Conservation (phyloP, 768 basidiomycete genomes). For the Kwoniella heveanensis region DNA sequence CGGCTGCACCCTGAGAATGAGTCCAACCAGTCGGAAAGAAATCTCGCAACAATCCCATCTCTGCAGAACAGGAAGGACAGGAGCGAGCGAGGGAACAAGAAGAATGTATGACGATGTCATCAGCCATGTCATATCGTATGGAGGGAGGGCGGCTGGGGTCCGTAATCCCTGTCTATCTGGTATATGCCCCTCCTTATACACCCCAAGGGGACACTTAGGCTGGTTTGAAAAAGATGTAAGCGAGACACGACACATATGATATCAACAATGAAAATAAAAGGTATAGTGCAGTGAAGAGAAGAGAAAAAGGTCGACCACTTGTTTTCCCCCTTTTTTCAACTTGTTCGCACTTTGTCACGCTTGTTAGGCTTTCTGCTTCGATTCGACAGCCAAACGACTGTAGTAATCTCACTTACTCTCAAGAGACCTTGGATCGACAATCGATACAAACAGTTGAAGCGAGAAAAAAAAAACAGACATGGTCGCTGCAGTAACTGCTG, state of each 20-base stretch:
- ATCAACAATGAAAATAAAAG: too few species aligned
- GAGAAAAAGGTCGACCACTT: background rate
- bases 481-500: conserved; percentile 24
- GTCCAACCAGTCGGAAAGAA: background rate
- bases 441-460: background rate
- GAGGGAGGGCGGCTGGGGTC: background rate
- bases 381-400: background rate
- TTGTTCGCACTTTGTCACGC: background rate
- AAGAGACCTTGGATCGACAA: background rate
- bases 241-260: background rate
- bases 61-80: too few species aligned
- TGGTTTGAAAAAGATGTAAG: background rate
- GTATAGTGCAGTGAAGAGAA: background rate
- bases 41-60: background rate
- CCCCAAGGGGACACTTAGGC: background rate
- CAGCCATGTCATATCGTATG: background rate
- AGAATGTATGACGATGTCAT: background rate
- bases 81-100: background rate
- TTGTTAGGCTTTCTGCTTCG: background rate
- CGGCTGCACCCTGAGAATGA: background rate
- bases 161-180: background rate
- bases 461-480: conserved; percentile 9
- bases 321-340: background rate
- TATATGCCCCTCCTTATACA: background rate
- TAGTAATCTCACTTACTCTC: too few species aligned